Percentiles rank a stretch among this genome's conserved stretches.
These are phyloP conservation scores for Fusarium sp. DNA, from an alignment of 2,329 filamentous ascomycete genomes.

Conservation along the genomic window DNA sequence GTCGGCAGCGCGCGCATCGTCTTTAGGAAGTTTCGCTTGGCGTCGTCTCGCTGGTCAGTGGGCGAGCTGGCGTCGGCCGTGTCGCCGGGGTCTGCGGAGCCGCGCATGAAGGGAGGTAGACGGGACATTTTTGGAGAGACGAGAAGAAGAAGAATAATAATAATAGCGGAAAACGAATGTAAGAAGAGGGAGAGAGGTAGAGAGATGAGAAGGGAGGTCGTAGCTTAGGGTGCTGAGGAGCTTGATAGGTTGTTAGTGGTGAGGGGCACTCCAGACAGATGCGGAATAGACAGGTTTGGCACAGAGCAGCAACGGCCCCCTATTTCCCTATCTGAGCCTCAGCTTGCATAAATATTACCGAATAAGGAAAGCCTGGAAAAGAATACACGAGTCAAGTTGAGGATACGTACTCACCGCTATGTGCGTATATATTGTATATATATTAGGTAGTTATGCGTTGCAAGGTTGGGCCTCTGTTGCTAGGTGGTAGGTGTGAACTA, in stretches of 20 bases:
- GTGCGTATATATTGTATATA: background rate
- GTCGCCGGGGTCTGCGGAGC: slow-evolving; percentile 70
- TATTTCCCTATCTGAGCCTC: slow-evolving; percentile 7
- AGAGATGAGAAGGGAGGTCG: slow-evolving; percentile 31
- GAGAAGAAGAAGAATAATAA: background rate
- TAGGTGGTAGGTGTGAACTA: too few relatives aligned
- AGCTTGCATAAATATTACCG: slow-evolving; percentile 3
- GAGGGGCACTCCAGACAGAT: slow-evolving; percentile 43
- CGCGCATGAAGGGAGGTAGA: slow-evolving; percentile 70
- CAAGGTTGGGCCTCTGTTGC: too few relatives aligned
- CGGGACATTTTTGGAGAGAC: slow-evolving; percentile 60
- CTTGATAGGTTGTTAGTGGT: slow-evolving; percentile 18
- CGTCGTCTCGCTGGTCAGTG: slow-evolving; percentile 78
- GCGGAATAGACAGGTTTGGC: slow-evolving; percentile 30
- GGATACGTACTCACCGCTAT: slow-evolving; percentile 5
- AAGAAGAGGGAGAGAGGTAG: too few relatives aligned
- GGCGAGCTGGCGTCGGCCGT: slow-evolving; percentile 72
- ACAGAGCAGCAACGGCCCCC: slow-evolving; percentile 17
- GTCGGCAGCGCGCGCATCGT: slow-evolving; percentile 77
- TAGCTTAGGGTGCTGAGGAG: slow-evolving; percentile 8
- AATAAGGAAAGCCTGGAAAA: background rate
- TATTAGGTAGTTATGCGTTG: too few relatives aligned
- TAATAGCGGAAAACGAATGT: slow-evolving; percentile 26
- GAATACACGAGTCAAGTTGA: background rate
- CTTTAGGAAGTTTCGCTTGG: slow-evolving; percentile 85